Evolutionary conservation across 441 rosid species (phyloP).

Genomic region (Pelargonium australe): DNA sequence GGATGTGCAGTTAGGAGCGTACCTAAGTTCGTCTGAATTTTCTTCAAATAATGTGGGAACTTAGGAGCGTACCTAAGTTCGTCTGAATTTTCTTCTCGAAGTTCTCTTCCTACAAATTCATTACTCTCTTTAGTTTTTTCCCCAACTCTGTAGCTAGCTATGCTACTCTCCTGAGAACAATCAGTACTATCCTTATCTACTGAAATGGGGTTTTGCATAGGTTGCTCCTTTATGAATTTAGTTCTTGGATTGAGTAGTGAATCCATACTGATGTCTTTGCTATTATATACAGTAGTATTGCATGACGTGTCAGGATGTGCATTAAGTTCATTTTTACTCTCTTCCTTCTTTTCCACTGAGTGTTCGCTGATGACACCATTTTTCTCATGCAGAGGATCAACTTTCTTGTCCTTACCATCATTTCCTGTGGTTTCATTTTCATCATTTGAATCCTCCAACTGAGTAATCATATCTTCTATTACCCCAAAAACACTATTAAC

Average conservation of each 20-base stretch:
- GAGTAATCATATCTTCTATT: slow-evolving; percentile 79
- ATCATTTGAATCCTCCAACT: slow-evolving; percentile 49
- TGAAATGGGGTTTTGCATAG: slow-evolving; percentile 17
- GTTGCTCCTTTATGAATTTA: slow-evolving; percentile 29
- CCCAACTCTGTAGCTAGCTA: slow-evolving; percentile 13
- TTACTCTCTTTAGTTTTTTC: slow-evolving; percentile 22
- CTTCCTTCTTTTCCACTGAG: slow-evolving; percentile 17
- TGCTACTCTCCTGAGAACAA: slow-evolving; percentile 20
- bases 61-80: slow-evolving; percentile 25
- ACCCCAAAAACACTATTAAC: slow-evolving; percentile 97
- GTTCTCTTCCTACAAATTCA: slow-evolving; percentile 32
- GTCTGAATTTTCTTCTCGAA: slow-evolving; percentile 29
- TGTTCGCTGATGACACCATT: slow-evolving; percentile 17
- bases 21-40: slow-evolving; percentile 20
- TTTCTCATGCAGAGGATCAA: slow-evolving; percentile 20
- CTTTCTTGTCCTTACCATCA: slow-evolving; percentile 27
- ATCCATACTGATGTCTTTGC: slow-evolving; percentile 14
- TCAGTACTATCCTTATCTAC: slow-evolving; percentile 11
- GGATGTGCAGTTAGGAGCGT: slow-evolving; percentile 28
- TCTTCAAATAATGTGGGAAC: slow-evolving; percentile 38
- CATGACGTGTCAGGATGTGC: slow-evolving; percentile 23
- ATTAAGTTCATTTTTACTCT: slow-evolving; percentile 24
- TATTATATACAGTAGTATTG: slow-evolving; percentile 21
- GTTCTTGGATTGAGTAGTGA: slow-evolving; percentile 24
- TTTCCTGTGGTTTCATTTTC: slow-evolving; percentile 26